Base-by-base conservation (phyloP, 1,284 basidiomycete genomes). In the Prillingera fragicola region DNA sequence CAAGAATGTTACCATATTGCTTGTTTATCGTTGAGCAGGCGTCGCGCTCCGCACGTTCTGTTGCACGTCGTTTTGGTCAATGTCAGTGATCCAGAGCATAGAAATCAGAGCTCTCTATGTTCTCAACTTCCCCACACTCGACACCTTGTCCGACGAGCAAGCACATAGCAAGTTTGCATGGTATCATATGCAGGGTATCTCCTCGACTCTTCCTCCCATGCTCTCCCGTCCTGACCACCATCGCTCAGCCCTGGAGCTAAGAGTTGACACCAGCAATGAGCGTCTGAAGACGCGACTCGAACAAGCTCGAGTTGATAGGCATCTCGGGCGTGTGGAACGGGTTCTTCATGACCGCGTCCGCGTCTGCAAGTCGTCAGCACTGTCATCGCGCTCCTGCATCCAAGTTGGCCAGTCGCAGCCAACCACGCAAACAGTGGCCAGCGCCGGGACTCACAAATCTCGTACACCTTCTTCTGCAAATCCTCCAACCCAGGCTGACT, bases 241-340 rank as follows among this genome's bases (percentile, higher is more conserved):
- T 10, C 27, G 27, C 27, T 28, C 12, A 10, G 27, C 27, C 27
- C 15, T 4, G 27, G 5, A 17, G n/a, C 37, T 27, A 37, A 10
- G 40, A 48, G 26, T 69, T 67, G 17, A 60, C 58, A 14, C 43
- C 46, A 1, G 54, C 56, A 10, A 74, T 70, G 14, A 74, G 56
- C 1, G 51, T 51, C 33, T 64, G 59, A 42, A 76, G 58, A 42
- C 82, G 80, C 27, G 72, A 74, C 62, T 98, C 94, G 62, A 98
- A 98, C 8, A 80, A 81, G 57, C 91, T 85, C 40, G 79, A 87
- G 38, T 94, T 82, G 56, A 98, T 94, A 1, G 95, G 95, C 94
- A 98, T 98, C 71, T 98, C 95, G 21, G 87, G 85, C 4, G 90
- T 95, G 68, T 98, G 91, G 73, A 98, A 99, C 1, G 95, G 95